These are phyloP conservation scores for Candolleomyces efflorescens DNA, from an alignment of 768 basidiomycete genomes.

Conservation along the genomic window DNA sequence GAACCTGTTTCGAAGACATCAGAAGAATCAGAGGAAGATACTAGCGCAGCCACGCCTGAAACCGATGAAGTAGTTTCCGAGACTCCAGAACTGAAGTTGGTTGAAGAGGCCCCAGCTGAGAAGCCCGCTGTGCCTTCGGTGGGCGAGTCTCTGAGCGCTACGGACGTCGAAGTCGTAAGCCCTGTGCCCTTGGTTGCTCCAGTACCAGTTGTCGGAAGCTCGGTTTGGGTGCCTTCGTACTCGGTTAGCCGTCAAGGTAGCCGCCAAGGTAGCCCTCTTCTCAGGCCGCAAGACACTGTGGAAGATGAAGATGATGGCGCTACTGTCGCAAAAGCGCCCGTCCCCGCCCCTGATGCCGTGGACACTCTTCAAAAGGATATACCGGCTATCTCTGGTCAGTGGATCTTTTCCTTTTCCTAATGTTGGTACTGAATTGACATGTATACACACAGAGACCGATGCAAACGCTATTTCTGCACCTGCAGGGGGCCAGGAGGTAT, in stretches of 20 bases:
- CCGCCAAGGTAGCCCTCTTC: conserved; percentile 17
- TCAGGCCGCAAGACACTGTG: not conserved
- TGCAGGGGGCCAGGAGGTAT: not conserved
- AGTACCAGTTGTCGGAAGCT: not conserved
- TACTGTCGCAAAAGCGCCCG: not conserved
- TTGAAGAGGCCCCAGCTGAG: not conserved
- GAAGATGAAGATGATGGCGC: not conserved
- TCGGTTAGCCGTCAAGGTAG: conserved; percentile 20
- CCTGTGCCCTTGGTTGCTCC: not conserved
- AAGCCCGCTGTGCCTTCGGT: not conserved
- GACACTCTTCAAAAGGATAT: not conserved
- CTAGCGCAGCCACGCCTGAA: not conserved
- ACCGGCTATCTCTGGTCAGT: not conserved
- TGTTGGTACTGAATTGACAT: too few relatives aligned
- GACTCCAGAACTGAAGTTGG: not conserved
- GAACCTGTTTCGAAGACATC: not conserved
- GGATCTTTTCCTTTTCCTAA: too few relatives aligned
- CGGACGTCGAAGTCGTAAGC: not conserved
- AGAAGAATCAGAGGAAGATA: not conserved
- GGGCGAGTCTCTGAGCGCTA: not conserved
- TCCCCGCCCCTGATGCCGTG: not conserved
- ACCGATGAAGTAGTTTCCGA: not conserved
- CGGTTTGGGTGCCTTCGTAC: conserved; percentile 19
- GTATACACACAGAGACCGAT: not conserved
- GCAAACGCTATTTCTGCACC: not conserved